phyloP scores from a whole-genome alignment of 805 yeast genomes.

The Tetrapisispora iriomotensis region DNA sequence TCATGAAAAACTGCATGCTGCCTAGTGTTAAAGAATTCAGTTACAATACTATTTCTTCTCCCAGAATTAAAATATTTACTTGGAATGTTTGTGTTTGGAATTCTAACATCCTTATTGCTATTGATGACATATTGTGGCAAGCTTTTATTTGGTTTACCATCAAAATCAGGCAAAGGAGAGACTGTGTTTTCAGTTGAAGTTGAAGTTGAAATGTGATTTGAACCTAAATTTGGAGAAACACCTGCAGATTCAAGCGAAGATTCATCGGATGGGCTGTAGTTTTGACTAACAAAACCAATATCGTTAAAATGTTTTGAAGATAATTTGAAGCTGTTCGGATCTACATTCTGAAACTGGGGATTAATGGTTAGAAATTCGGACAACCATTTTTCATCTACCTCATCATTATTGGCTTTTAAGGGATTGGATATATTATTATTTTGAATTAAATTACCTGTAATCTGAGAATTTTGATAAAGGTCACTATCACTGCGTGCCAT shows the following conservation, averaged over 20 bases:
- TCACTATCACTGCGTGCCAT: too few relatives aligned
- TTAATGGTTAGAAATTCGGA: conserved; percentile 43
- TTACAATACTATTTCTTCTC: conserved; percentile 34
- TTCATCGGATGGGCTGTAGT: not conserved
- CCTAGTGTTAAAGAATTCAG: conserved; percentile 51
- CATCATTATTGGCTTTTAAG: too few relatives aligned
- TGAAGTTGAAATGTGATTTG: not conserved
- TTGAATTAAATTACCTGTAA: too few relatives aligned
- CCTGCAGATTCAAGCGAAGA: not conserved
- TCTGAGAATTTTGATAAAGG: too few relatives aligned
- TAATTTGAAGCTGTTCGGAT: conserved; percentile 35
- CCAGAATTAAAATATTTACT: too few relatives aligned
- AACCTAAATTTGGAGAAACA: not conserved
- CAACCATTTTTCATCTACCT: conserved; percentile 40
- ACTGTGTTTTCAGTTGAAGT: conserved; percentile 2
- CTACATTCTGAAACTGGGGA: conserved; percentile 4
- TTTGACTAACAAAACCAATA: conserved; percentile 39
- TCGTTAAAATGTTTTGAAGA: conserved; percentile 39
- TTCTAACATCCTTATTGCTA: too few relatives aligned
- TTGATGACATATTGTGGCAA: not conserved
- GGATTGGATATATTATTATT: too few relatives aligned
- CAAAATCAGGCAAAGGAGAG: not conserved
- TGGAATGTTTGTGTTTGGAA: too few relatives aligned
- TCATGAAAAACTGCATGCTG: conserved; percentile 44
- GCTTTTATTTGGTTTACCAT: not conserved